These are phyloP conservation scores for Candida lessepsii DNA, from an alignment of 805 yeast genomes.

Conservation along the genomic window DNA sequence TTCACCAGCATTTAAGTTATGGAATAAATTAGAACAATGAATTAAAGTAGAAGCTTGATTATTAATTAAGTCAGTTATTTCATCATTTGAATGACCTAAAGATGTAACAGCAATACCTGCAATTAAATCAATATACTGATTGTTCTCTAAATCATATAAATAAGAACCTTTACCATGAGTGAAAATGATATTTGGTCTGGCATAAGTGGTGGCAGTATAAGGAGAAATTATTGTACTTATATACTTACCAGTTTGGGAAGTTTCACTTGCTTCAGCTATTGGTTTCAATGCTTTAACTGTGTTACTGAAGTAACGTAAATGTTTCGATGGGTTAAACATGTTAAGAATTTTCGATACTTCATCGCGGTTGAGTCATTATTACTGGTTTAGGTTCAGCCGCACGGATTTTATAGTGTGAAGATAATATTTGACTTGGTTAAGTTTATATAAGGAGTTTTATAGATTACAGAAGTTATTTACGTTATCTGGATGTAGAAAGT, in stretches of 20 bases:
- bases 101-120: slow-evolving; percentile 98
- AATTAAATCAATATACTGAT: slow-evolving; percentile 82
- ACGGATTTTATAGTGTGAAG: too few species aligned
- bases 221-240: slow-evolving; percentile 48
- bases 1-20: slow-evolving; percentile 80
- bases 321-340: background rate
- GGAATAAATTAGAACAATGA: slow-evolving; percentile 84
- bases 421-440: too few species aligned
- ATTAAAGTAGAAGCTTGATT: slow-evolving; percentile 73
- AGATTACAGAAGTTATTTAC: too few species aligned
- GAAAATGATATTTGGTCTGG: slow-evolving; percentile 74
- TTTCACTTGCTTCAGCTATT: slow-evolving; percentile 8
- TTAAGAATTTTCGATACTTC: background rate
- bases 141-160: slow-evolving; percentile 76
- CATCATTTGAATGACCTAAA: slow-evolving; percentile 81
- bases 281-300: background rate
- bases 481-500: too few species aligned
- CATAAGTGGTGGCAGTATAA: slow-evolving; percentile 72
- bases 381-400: background rate
- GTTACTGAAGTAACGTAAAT: slow-evolving; percentile 1
- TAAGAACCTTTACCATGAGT: slow-evolving; percentile 80
- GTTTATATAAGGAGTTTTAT: too few species aligned
- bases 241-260: slow-evolving; percentile 36
- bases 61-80: slow-evolving; percentile 64
- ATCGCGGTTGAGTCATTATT: slow-evolving; percentile 10